phyloP scores from a whole-genome alignment of 768 basidiomycete species.

The Rhizopogon salebrosus region DNA sequence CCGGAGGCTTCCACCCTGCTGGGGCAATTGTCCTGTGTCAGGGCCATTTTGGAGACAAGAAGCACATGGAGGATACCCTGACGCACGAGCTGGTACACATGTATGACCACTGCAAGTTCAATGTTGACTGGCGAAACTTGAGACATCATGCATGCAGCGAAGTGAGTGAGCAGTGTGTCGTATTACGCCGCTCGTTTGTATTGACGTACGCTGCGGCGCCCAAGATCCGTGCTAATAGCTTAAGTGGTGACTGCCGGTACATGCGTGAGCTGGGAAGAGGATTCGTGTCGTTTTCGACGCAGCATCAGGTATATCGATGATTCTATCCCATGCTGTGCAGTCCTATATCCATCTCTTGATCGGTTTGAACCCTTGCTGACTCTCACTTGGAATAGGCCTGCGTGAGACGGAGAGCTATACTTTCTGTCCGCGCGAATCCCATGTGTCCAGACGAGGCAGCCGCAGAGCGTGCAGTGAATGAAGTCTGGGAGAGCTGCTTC shows the following conservation, averaged over 20 bases:
- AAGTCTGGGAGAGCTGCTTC: slow-evolving; percentile 97
- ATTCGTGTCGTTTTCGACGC: slow-evolving; percentile 78
- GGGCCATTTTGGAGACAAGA: slow-evolving; percentile 72
- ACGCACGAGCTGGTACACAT: slow-evolving; percentile 93
- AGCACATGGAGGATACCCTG: slow-evolving; percentile 90
- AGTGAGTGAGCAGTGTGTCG: slow-evolving; percentile 41
- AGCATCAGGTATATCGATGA: slow-evolving; percentile 69
- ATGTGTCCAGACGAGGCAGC: slow-evolving; percentile 68
- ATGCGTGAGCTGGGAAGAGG: slow-evolving; percentile 77
- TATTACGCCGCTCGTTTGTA: background rate
- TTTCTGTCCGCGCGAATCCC: slow-evolving; percentile 79
- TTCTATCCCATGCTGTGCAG: slow-evolving; percentile 4
- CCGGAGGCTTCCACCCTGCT: slow-evolving; percentile 83
- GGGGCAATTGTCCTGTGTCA: slow-evolving; percentile 85
- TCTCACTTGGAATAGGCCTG: slow-evolving; percentile 55
- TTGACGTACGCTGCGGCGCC: background rate
- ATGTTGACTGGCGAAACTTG: slow-evolving; percentile 86
- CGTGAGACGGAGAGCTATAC: slow-evolving; percentile 79
- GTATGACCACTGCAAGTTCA: slow-evolving; percentile 94
- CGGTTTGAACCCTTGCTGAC: slow-evolving; percentile 1
- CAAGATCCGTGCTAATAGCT: slow-evolving; percentile 91
- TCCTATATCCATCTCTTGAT: slow-evolving; percentile 6
- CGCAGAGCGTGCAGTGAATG: slow-evolving; percentile 88
- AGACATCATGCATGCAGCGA: slow-evolving; percentile 96
- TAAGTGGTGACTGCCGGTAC: slow-evolving; percentile 91